Percentiles rank a stretch among this genome's conserved stretches.
These are phyloP conservation scores for Neopestalotiopsis sp. DNA, from an alignment of 2,329 filamentous ascomycete species.

Conservation along the genomic window DNA sequence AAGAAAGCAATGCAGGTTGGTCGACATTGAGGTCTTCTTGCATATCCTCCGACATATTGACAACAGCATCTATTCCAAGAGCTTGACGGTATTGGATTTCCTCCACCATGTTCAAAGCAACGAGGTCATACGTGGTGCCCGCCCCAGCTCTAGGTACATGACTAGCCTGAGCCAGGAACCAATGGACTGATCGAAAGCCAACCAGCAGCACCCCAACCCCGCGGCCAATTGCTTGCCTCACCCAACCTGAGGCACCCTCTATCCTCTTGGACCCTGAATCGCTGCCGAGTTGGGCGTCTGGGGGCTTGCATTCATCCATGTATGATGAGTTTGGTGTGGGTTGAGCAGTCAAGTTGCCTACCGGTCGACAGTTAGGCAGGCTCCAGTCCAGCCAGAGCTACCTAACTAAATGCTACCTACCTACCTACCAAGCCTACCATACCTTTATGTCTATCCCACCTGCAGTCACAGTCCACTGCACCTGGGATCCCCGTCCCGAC, in stretches of 20 bases:
- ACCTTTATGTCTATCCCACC: neutral
- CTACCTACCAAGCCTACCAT: neutral
- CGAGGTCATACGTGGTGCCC: neutral
- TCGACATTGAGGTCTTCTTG: no score
- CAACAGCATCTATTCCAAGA: no score
- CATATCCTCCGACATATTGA: no score
- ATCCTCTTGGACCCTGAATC: neutral
- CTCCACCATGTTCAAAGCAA: neutral
- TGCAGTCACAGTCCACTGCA: neutral
- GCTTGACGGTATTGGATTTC: no score
- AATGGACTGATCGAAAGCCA: neutral
- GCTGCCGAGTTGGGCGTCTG: neutral
- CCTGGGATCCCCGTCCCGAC: slow-evolving; percentile 10
- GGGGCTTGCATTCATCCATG: neutral
- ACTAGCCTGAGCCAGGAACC: neutral
- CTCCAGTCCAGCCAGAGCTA: neutral
- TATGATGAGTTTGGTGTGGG: neutral
- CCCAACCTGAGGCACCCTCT: neutral
- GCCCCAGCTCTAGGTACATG: neutral
- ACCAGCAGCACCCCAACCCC: neutral
- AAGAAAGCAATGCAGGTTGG: no score
- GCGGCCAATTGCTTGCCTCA: neutral
- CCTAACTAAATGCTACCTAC: neutral
- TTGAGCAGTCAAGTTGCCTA: neutral
- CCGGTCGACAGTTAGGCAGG: neutral